Conservation (phyloP, 2,329 filamentous ascomycete genomes). For the Fusarium sp. region DNA sequence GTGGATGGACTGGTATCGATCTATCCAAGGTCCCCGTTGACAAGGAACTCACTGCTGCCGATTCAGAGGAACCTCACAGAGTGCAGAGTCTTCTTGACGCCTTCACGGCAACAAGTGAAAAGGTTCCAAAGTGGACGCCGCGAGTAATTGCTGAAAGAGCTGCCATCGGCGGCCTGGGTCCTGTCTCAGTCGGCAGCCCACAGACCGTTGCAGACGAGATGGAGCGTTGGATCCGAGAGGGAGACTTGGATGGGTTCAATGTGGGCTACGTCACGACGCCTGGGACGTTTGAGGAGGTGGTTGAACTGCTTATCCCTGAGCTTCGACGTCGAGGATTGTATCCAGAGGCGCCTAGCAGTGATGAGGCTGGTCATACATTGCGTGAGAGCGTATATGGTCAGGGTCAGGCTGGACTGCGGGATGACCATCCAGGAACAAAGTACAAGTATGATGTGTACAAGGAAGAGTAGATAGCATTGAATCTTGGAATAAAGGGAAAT, state of each 20-base stretch:
- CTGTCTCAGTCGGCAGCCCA: constrained; percentile 53
- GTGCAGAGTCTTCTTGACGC: constrained; percentile 62
- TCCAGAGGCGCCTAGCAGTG: constrained; percentile 30
- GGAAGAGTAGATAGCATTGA: constrained; percentile 55
- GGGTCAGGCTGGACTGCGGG: constrained; percentile 67
- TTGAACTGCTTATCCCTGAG: constrained; percentile 49
- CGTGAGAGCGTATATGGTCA: constrained; percentile 73
- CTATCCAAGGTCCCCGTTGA: constrained; percentile 68
- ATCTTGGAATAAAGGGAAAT: not conserved
- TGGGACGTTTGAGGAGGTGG: constrained; percentile 50
- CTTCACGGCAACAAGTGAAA: constrained; percentile 61
- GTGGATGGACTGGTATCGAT: constrained; percentile 71
- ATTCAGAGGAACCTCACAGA: constrained; percentile 65
- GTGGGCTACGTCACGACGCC: constrained; percentile 58
- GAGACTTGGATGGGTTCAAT: constrained; percentile 57
- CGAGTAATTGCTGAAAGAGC: constrained; percentile 56
- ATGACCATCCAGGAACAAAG: constrained; percentile 68
- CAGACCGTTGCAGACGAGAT: constrained; percentile 59
- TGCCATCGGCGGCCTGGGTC: constrained; percentile 56
- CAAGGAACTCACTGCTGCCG: constrained; percentile 66
- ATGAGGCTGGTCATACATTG: constrained; percentile 57
- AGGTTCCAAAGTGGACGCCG: constrained; percentile 59
- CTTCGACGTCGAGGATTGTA: constrained; percentile 48
- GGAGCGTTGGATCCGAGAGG: constrained; percentile 58
- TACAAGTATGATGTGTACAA: constrained; percentile 74